A percentile compares a stretch with the other conserved stretches of the same genome.
phyloP scores from a whole-genome alignment of 2,329 filamentous ascomycete species.

The Amphichorda felina region DNA sequence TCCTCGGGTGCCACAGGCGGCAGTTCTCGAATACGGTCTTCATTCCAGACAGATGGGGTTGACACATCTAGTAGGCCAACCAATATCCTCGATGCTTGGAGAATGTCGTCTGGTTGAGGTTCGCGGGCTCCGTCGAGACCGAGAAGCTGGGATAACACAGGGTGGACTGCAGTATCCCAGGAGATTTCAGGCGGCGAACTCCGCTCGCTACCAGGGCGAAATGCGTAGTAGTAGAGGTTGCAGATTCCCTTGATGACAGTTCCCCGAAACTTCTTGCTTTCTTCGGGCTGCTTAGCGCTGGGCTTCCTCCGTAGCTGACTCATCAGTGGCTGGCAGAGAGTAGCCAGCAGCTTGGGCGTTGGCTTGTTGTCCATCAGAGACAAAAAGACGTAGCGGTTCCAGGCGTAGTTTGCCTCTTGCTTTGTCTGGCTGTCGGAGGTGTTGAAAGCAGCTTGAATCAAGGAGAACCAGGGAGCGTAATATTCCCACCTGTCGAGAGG shows the following conservation, averaged over 20 bases:
- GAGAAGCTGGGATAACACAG: slow-evolving; percentile 49
- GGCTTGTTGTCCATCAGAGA: slow-evolving; percentile 54
- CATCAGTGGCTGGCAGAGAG: slow-evolving; percentile 54
- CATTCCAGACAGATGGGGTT: slow-evolving; percentile 55
- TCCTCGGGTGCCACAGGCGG: slow-evolving; percentile 55
- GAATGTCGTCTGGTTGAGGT: slow-evolving; percentile 35
- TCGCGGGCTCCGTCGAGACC: slow-evolving; percentile 19
- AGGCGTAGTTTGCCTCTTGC: slow-evolving; percentile 69
- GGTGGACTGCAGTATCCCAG: slow-evolving; percentile 66
- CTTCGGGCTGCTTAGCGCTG: slow-evolving; percentile 41
- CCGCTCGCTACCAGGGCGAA: slow-evolving; percentile 56
- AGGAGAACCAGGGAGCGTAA: slow-evolving; percentile 60
- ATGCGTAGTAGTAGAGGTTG: slow-evolving; percentile 71
- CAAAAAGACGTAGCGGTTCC: slow-evolving; percentile 73
- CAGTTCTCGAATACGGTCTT: slow-evolving; percentile 54
- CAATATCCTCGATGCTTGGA: slow-evolving; percentile 57
- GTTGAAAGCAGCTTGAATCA: slow-evolving; percentile 80
- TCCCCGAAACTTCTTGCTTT: slow-evolving; percentile 34
- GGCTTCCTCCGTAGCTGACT: slow-evolving; percentile 58
- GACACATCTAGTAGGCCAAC: slow-evolving; percentile 54
- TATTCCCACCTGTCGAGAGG: slow-evolving; percentile 59
- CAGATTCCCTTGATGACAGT: slow-evolving; percentile 59
- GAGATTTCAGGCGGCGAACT: slow-evolving; percentile 55
- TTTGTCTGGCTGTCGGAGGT: slow-evolving; percentile 59
- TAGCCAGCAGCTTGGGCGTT: slow-evolving; percentile 18